These are phyloP conservation scores for Coemansia sp. DNA, from an alignment of 192 early-diverging fungal genomes.

Conservation along the genomic window DNA sequence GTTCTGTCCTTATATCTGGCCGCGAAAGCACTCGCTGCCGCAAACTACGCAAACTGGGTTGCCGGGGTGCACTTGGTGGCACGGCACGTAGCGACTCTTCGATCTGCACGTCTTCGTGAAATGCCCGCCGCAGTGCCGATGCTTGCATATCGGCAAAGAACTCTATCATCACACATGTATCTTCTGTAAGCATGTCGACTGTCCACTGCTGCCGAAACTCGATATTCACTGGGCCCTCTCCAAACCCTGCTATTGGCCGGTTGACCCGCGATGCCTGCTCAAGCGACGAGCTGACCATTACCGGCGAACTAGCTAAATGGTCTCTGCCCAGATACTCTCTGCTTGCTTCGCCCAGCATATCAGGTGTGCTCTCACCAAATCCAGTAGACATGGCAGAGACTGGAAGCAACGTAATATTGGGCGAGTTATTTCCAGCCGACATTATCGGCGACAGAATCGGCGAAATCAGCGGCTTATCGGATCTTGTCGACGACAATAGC, in stretches of 20 bases:
- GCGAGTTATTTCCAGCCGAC: background rate
- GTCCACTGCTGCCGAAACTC: constrained; percentile 46
- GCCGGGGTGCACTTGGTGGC: background rate
- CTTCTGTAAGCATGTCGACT: constrained; percentile 25
- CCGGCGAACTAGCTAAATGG: background rate
- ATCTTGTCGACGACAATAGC: constrained; percentile 12
- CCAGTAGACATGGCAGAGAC: background rate
- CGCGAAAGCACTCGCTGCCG: background rate
- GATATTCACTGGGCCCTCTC: constrained; percentile 36
- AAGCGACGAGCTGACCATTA: constrained; percentile 16
- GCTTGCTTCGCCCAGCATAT: no score
- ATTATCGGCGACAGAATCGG: constrained; percentile 7
- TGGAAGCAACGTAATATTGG: background rate
- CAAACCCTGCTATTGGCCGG: constrained; percentile 34
- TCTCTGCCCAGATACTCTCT: no score
- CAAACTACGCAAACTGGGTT: background rate
- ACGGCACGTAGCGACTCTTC: constrained; percentile 23
- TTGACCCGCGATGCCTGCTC: constrained; percentile 21
- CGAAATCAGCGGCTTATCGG: constrained; percentile 13
- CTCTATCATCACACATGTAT: constrained; percentile 36
- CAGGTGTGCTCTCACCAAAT: background rate
- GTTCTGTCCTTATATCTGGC: background rate
- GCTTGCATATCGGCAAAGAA: constrained; percentile 41
- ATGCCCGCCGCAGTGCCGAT: constrained; percentile 32
- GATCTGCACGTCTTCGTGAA: constrained; percentile 48